These are phyloP conservation scores for Nicotiana otophora DNA, from an alignment of 257 asterid genomes.

Conservation along the genomic window DNA sequence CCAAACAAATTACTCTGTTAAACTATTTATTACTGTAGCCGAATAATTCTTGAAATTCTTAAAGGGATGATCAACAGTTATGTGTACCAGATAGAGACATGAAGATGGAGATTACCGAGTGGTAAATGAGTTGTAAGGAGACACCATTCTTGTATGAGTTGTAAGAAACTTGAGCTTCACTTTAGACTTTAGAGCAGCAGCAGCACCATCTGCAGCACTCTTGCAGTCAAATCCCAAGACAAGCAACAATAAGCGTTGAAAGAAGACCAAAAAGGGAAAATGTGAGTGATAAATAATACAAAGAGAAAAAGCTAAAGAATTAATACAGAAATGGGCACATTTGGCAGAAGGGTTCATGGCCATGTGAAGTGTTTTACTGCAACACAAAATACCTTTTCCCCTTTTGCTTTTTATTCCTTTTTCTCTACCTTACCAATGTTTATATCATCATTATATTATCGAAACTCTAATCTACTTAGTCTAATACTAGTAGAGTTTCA, in stretches of 20 bases:
- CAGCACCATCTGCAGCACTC: neutral
- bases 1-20: too few species aligned
- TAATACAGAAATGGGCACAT: neutral
- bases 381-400: slow-evolving; percentile 31
- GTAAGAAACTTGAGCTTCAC: neutral
- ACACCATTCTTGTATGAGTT: neutral
- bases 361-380: slow-evolving; percentile 14
- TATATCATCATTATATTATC: neutral
- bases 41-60: neutral
- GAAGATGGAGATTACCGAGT: neutral
- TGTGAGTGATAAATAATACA: neutral
- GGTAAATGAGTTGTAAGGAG: neutral
- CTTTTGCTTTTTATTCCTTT: slow-evolving; percentile 44
- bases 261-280: neutral
- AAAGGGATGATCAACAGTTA: neutral
- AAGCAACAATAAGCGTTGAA: neutral
- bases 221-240: neutral
- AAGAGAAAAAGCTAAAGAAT: slow-evolving; percentile 13
- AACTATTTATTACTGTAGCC: too few species aligned
- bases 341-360: neutral
- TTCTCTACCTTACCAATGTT: slow-evolving; percentile 20
- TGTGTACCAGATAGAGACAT: neutral
- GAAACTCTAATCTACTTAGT: neutral
- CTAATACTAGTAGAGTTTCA: neutral
- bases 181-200: neutral